Evolutionary conservation across 768 basidiomycete species (phyloP), one percentile per base, ranked within the genome.

Genomic region (Plicaturopsis crispa): DNA sequence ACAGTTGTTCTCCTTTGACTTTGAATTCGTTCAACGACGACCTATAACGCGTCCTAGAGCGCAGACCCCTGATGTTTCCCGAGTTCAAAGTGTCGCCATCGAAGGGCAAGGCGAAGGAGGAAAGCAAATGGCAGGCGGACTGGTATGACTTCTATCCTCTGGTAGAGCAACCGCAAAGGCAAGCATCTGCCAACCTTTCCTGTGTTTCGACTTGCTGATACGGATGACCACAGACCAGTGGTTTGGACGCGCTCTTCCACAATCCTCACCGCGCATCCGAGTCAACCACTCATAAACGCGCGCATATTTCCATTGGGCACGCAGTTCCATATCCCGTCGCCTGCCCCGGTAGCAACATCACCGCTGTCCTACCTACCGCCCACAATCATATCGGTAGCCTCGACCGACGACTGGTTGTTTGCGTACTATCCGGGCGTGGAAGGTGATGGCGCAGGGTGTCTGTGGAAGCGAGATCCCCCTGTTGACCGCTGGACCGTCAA

Each of bases 121-220:
- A 65, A 38, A 60, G 57, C 18, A 64, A 65, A 34, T 84, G 79
- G 78, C 69, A 72, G 17, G 52, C 75, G 20, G 73, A 73, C 20
- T 86, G 84, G 84, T 87, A 82, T 82, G 80, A 87, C 44, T 67
- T 80, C 30, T 64, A 72, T 42, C 73, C 80, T 19, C 61, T 84
- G 28, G 58, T 70, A 4, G 83, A 84, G 50, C 63, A 70, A 24
- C 61, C 72, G 3, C 62, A 63, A 44, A 69, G 73, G 84, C 34
- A 61, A 53, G 31, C 38, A 32, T 21, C 43, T 3, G 33, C 20
- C 24, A 26, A 31, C 8, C 33, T 22, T 43, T 39, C 12, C 39
- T 41, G 6, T 46, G 45, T 31, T 47, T 38, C 38, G 38, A 44
- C 20, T 47, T 47, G 5, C 34, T 40, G 17, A 21, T 33, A 8